Base-by-base conservation (phyloP, 2,329 filamentous ascomycete genomes). In the Claviceps maximensis region DNA sequence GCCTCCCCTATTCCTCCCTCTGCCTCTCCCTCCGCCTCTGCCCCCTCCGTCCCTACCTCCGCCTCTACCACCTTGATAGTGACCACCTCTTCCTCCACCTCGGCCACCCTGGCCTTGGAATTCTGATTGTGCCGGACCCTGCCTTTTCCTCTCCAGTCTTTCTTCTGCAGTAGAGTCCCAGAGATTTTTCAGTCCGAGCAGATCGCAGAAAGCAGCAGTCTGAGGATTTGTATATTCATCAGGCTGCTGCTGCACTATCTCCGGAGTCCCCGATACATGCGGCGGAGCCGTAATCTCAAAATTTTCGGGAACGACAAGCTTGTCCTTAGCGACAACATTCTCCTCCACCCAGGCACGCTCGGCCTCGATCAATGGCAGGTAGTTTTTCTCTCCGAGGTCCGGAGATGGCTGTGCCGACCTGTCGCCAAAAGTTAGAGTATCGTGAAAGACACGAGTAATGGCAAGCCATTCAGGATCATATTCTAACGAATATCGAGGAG, bases 401-500 rank as follows among this genome's bases (percentile, higher is more conserved):
- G 71, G 65, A 0, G 84, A 75, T 0, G 78, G 68, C 41, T 69
- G 67, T 1, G 77, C 75, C 8, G 69, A 64, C 5, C 73, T 74
- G 57, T 84, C 74, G 54, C 87, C 86, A 40, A 91, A 71, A 1
- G 71, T 68, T 2, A 93, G 74, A 42, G 80, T 75, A 3, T 73
- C 61, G 42, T 86, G 80, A 63, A 97, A 94, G 8, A 83, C 84
- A 44, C 91, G 86, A 13, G 84, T 90, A 58, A 98, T 96, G 44
- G 93, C 86, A 8, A 98, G 82, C 91, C 91, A 98, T 70, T 98
- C 93, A 12, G 84, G 81, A 66, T 98, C 93, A 65, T 98, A 97
- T 48, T 82, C 73, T 0, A 96, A 74, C 12, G 71, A 73, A 59
- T 81, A 78, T 1, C 82, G 81, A 21, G 62, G 60, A 1, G 62